Evolutionary conservation across 768 basidiomycete species (phyloP), one percentile per base, ranked within the genome.

Genomic region (Boletus eberwhitei): DNA sequence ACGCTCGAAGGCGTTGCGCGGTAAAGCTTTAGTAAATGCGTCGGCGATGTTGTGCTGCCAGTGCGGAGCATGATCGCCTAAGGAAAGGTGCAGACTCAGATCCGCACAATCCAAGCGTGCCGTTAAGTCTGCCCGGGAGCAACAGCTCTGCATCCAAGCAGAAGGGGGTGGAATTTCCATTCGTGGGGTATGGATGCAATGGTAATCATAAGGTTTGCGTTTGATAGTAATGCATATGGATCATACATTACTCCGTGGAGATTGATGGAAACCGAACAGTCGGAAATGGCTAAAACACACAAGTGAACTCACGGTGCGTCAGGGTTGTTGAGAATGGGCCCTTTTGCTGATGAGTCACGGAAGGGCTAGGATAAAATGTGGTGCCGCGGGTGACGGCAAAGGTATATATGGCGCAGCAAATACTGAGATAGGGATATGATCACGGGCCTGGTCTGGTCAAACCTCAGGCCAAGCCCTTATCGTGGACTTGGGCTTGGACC

Each of bases 101-200:
- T 31, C 57, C 57, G 58, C 57, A 59, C 13, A 54, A 59, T 29
- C 58, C 17, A 24, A 59, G 36, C 45, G 41, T 56, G 59, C 36
- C 52, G 43, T 46, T 5, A 50, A n/a, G n/a, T 48, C 26, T 17
- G 14, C 4, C 16, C 5, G n/a, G 38, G n/a, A 31, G n/a, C 22
- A n/a, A 44, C 12, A 48, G 5, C 12, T 26, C 21, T 34, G 9
- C 12, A 53, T 38, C 8, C 24, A 34, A 32, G 35, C 14, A 16
- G 45, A 24, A 48, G 58, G 29, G n/a, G 31, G 36, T 24, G 17
- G 4, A 14, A 36, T 43, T 39, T 38, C 50, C 36, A 13, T 47
- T 32, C 41, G 3, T 6, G 31, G 31, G 14, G 16, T 21, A 26
- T 12, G 19, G 32, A 14, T 42, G 35, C 37, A 38, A 32, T 19